Percentiles rank a stretch among this genome's conserved stretches.
These are phyloP conservation scores for Fraxinus dipetala DNA, from an alignment of 305 asterid species.

Conservation along the genomic window DNA sequence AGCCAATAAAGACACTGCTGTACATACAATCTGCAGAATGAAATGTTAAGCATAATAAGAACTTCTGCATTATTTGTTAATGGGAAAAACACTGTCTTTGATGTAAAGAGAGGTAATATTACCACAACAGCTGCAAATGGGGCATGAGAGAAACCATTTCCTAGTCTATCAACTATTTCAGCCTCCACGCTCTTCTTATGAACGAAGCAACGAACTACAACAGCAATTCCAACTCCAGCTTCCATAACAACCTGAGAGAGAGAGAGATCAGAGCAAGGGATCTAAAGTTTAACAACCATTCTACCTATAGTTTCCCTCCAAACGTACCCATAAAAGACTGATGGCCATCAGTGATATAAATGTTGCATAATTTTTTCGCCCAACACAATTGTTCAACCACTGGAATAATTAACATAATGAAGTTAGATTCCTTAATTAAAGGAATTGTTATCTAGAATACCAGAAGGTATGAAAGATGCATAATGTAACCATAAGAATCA, in stretches of 20 bases:
- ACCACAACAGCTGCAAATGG: slow-evolving; percentile 99
- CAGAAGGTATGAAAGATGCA: slow-evolving; percentile 18
- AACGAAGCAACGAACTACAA: slow-evolving; percentile 82
- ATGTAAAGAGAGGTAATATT: slow-evolving; percentile 23
- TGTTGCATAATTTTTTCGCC: slow-evolving; percentile 79
- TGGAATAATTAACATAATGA: slow-evolving; percentile 34
- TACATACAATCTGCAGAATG: slow-evolving; percentile 71
- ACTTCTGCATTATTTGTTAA: not conserved
- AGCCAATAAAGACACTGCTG: slow-evolving; percentile 84
- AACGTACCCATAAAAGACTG: slow-evolving; percentile 92
- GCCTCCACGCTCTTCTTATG: slow-evolving; percentile 69
- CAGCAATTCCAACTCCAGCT: slow-evolving; percentile 87
- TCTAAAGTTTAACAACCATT: not conserved
- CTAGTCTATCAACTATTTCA: slow-evolving; percentile 83
- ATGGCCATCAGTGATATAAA: slow-evolving; percentile 82
- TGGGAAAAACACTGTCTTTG: slow-evolving; percentile 4
- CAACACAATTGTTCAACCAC: slow-evolving; percentile 99
- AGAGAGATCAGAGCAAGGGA: slow-evolving; percentile 27
- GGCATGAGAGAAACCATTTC: slow-evolving; percentile 95
- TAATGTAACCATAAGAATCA: slow-evolving; percentile 6
- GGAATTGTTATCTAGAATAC: not conserved
- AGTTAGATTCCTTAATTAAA: slow-evolving; percentile 33
- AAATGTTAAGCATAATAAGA: slow-evolving; percentile 16
- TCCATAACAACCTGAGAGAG: slow-evolving; percentile 67
- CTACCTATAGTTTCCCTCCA: slow-evolving; percentile 13